These are phyloP conservation scores for Tetracladium setigerum DNA, from an alignment of 495 filamentous ascomycete genomes.

Conservation along the genomic window DNA sequence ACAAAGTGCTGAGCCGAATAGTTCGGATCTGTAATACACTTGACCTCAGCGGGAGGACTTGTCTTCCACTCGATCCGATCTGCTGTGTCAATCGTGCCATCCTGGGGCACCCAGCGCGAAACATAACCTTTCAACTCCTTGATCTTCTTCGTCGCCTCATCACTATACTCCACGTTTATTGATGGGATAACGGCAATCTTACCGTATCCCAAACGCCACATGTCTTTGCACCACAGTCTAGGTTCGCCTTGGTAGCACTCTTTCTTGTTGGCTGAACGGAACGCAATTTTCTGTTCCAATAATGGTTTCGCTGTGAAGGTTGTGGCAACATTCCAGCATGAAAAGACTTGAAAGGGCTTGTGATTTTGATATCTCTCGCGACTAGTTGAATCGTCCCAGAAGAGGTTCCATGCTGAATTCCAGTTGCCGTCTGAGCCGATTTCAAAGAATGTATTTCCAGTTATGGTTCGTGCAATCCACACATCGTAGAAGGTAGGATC, in stretches of 20 bases:
- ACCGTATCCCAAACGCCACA: conserved; percentile 34
- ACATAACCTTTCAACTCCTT: conserved; percentile 34
- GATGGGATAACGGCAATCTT: conserved; percentile 39
- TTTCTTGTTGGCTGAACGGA: conserved; percentile 24
- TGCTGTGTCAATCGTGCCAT: neutral
- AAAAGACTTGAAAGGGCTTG: conserved; percentile 44
- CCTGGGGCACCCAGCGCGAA: conserved; percentile 19
- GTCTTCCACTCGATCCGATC: conserved; percentile 19
- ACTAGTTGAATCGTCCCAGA: conserved; percentile 32
- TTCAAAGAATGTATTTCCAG: conserved; percentile 42
- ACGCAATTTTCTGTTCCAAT: conserved; percentile 22
- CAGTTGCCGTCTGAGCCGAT: conserved; percentile 38
- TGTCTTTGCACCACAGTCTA: conserved; percentile 34
- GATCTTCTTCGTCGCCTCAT: conserved; percentile 26
- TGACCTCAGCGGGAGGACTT: conserved; percentile 15
- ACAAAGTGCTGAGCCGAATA: neutral
- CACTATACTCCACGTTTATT: conserved; percentile 37
- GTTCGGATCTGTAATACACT: conserved; percentile 11
- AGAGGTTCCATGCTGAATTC: conserved; percentile 34
- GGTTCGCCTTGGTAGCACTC: conserved; percentile 34
- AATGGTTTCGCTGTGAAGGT: conserved; percentile 26
- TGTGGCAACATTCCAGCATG: conserved; percentile 45
- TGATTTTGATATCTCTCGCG: conserved; percentile 19
- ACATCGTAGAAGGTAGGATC: conserved; percentile 42
- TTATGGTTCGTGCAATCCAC: conserved; percentile 41